Conservation (phyloP, 805 yeast genomes). For the Candida sphagnicola region DNA sequence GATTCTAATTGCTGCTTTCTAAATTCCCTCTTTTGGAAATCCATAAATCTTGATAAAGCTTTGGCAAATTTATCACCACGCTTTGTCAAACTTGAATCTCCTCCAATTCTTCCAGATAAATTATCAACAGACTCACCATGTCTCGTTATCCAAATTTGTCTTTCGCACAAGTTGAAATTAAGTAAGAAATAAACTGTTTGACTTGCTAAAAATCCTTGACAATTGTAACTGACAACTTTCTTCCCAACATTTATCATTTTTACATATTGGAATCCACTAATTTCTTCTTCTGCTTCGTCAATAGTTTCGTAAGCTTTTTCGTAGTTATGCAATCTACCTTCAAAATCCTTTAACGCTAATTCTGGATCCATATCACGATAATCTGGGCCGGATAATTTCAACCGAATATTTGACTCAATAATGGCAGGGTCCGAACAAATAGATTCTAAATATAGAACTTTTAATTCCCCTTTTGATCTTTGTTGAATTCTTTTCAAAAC, state of each 20-base stretch:
- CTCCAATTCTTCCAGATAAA: conserved; percentile 83
- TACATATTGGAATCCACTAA: conserved; percentile 73
- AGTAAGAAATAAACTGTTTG: conserved; percentile 88
- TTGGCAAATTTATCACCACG: conserved; percentile 74
- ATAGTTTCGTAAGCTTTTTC: conserved; percentile 89
- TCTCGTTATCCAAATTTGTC: conserved; percentile 93
- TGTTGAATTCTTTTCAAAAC: conserved; percentile 56
- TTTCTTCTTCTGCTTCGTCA: conserved; percentile 71
- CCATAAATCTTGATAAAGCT: conserved; percentile 72
- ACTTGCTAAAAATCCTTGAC: conserved; percentile 82
- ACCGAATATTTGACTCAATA: conserved; percentile 76
- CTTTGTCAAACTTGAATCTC: conserved; percentile 76
- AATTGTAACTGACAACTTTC: conserved; percentile 87
- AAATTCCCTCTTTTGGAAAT: conserved; percentile 65
- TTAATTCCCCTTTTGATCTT: conserved; percentile 57
- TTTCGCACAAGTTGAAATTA: conserved; percentile 81
- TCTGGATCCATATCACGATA: conserved; percentile 81
- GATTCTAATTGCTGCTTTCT: conserved; percentile 55
- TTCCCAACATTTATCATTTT: conserved; percentile 96
- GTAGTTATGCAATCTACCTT: conserved; percentile 75
- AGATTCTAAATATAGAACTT: conserved; percentile 81
- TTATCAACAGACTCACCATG: conserved; percentile 93
- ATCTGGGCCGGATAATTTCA: conserved; percentile 92
- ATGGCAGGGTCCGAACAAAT: conserved; percentile 77
- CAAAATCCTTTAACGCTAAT: conserved; percentile 75